Percentiles rank a stretch among this genome's conserved stretches.
These are phyloP conservation scores for Zygoascus ofunaensis DNA, from an alignment of 805 yeast genomes.

Conservation along the genomic window DNA sequence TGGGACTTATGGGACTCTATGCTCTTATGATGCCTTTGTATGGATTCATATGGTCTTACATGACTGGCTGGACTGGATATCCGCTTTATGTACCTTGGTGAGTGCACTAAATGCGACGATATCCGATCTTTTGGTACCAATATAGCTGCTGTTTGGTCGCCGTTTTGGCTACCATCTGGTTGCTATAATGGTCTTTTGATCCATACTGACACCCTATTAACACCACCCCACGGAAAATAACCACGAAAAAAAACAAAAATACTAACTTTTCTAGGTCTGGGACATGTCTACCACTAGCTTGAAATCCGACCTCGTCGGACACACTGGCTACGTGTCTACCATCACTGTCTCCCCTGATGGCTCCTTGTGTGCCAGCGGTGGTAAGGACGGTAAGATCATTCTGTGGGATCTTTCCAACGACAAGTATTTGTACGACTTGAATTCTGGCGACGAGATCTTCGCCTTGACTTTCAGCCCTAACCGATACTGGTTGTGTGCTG, in stretches of 20 bases:
- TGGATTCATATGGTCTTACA: no score
- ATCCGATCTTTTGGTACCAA: no score
- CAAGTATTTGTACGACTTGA: constrained; percentile 83
- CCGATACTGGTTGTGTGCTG: constrained; percentile 99
- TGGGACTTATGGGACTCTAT: constrained; percentile 4
- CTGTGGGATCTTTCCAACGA: constrained; percentile 92
- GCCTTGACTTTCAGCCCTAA: constrained; percentile 99
- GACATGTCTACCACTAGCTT: constrained; percentile 75
- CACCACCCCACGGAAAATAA: no score
- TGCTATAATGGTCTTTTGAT: no score
- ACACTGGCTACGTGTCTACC: constrained; percentile 97
- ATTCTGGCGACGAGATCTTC: constrained; percentile 93
- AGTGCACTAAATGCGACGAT: no score
- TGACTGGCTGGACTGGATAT: no score
- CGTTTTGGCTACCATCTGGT: no score
- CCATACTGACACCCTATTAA: no score
- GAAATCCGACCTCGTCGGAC: constrained; percentile 96
- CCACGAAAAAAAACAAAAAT: constrained; percentile 11
- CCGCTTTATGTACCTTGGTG: no score
- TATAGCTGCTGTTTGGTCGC: no score
- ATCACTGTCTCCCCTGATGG: constrained; percentile 99
- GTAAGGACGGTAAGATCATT: constrained; percentile 98
- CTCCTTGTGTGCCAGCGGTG: constrained; percentile 98
- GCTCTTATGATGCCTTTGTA: not conserved
- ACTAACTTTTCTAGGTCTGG: constrained; percentile 64